A percentile compares a stretch with the other conserved stretches of the same genome.
These are phyloP conservation scores for Kwoniella europaea DNA, from an alignment of 768 basidiomycete genomes.

Conservation along the genomic window DNA sequence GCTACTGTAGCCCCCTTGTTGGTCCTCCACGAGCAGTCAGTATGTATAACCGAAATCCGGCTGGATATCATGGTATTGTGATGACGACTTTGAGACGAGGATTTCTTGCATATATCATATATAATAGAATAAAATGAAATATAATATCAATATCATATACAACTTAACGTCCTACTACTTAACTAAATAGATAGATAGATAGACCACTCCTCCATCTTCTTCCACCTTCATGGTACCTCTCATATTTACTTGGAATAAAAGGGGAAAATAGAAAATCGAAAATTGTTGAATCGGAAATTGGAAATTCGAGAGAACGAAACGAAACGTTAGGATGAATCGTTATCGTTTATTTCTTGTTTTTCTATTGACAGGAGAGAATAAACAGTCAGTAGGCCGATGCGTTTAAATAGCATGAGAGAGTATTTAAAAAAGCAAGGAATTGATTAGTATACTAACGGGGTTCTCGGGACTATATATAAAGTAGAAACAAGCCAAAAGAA, in stretches of 20 bases:
- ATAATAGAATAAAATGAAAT: background rate
- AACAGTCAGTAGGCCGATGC: background rate
- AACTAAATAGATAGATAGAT: background rate
- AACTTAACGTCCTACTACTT: constrained; percentile 5
- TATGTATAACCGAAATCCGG: too few species aligned
- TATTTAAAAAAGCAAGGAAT: background rate
- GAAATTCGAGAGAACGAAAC: too few species aligned
- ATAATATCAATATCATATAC: constrained; percentile 13
- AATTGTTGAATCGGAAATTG: background rate
- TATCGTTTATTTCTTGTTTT: constrained; percentile 47
- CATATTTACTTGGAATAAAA: background rate
- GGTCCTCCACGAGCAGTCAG: too few species aligned
- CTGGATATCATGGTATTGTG: too few species aligned
- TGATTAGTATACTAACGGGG: constrained; percentile 39
- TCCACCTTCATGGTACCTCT: background rate
- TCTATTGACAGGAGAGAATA: constrained; percentile 19
- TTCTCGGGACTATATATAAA: constrained; percentile 42
- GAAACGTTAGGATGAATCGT: background rate
- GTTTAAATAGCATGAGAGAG: background rate
- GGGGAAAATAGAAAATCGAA: constrained; percentile 3
- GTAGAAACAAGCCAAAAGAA: too few species aligned
- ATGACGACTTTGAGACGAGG: too few species aligned
- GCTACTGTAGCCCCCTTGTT: too few species aligned
- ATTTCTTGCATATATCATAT: constrained; percentile 4
- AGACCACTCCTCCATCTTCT: background rate